Percentiles rank a stretch among this genome's conserved stretches.
Evolutionary conservation across 1,284 basidiomycete genomes (phyloP).

Genomic region (Ceratobasidium sp.): DNA sequence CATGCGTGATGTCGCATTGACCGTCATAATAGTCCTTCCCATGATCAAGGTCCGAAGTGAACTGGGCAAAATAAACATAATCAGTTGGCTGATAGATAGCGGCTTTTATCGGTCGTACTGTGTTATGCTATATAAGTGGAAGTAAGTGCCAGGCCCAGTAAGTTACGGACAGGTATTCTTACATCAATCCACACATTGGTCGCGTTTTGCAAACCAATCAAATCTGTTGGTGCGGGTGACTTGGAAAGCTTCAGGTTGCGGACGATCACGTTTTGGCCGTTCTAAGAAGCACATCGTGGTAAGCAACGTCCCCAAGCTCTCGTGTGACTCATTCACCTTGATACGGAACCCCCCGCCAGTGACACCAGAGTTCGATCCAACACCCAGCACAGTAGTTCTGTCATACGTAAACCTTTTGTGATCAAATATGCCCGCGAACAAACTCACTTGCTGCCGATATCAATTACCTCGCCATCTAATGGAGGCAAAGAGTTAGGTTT

Average conservation of each 20-base stretch:
- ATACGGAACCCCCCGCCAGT: constrained; percentile 46
- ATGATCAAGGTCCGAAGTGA: constrained; percentile 41
- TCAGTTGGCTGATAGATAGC: neutral
- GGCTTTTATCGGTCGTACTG: neutral
- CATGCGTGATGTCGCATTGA: constrained; percentile 41
- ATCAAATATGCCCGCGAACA: neutral
- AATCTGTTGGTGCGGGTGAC: constrained; percentile 43
- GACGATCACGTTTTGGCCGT: constrained; percentile 48
- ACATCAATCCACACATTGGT: constrained; percentile 48
- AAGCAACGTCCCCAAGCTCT: neutral
- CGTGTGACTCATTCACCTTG: constrained; percentile 12
- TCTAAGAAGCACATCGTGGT: neutral
- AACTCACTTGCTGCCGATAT: constrained; percentile 45
- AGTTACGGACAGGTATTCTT: neutral
- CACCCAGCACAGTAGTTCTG: constrained; percentile 21
- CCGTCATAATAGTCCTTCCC: constrained; percentile 47
- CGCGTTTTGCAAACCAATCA: constrained; percentile 46
- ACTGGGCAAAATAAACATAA: neutral
- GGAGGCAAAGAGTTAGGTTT: neutral
- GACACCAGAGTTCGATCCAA: constrained; percentile 33
- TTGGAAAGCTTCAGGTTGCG: constrained; percentile 47
- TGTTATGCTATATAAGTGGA: constrained; percentile 7
- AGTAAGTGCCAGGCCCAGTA: neutral
- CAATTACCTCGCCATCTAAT: constrained; percentile 40
- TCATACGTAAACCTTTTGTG: neutral